phyloP scores from a whole-genome alignment of 2,329 filamentous ascomycete genomes.

The Phialemoniopsis sp. region DNA sequence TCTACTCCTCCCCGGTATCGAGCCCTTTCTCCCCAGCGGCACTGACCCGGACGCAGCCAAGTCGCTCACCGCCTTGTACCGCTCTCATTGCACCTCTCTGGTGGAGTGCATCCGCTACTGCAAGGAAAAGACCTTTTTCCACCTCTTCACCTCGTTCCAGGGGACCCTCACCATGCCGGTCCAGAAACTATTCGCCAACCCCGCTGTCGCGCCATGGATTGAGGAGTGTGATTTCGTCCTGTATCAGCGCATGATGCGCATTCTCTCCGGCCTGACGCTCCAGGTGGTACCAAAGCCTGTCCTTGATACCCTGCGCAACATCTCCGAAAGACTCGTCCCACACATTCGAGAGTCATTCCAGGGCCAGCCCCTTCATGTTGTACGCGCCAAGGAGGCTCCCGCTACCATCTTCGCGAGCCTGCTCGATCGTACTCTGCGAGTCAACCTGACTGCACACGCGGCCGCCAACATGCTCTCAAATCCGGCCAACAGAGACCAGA shows the following conservation, averaged over 20 bases:
- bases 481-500: slow-evolving; percentile 84
- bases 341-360: slow-evolving; percentile 86
- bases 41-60: slow-evolving; percentile 86
- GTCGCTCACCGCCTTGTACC: slow-evolving; percentile 81
- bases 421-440: slow-evolving; percentile 79
- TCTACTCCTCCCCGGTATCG: slow-evolving; percentile 80
- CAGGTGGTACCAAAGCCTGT: slow-evolving; percentile 89
- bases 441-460: slow-evolving; percentile 91
- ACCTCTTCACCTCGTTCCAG: slow-evolving; percentile 90
- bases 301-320: slow-evolving; percentile 79
- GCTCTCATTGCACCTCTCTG: slow-evolving; percentile 90
- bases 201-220: slow-evolving; percentile 84
- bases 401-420: slow-evolving; percentile 85
- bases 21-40: slow-evolving; percentile 71
- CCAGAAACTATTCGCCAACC: slow-evolving; percentile 83
- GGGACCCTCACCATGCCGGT: slow-evolving; percentile 96
- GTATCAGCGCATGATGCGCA: slow-evolving; percentile 95
- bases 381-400: slow-evolving; percentile 81
- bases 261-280: slow-evolving; percentile 81
- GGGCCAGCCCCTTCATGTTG: slow-evolving; percentile 77
- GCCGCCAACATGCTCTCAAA: slow-evolving; percentile 90
- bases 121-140: slow-evolving; percentile 95
- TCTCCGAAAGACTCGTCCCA: slow-evolving; percentile 73
- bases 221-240: slow-evolving; percentile 92
- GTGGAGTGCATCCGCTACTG: slow-evolving; percentile 95